phyloP scores from a whole-genome alignment of 1,284 basidiomycete species.

The Neotropicomus parvogracilis region DNA sequence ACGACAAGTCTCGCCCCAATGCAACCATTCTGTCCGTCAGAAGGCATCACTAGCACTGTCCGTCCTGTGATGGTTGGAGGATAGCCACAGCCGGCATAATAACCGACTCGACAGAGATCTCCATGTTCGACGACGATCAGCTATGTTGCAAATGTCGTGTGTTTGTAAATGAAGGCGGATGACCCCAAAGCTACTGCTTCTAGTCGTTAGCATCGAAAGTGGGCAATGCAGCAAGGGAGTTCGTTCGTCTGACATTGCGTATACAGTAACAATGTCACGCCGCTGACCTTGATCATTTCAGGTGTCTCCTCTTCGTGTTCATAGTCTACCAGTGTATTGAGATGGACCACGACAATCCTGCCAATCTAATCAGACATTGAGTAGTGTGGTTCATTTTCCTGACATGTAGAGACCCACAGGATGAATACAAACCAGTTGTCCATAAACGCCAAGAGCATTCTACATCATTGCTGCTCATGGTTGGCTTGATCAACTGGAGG shows the following conservation, averaged over 20 bases:
- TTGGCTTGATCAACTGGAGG: slow-evolving; percentile 10
- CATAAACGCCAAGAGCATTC: no score
- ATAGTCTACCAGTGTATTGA: slow-evolving; percentile 5
- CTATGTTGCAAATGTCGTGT: no score
- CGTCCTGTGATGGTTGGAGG: no score
- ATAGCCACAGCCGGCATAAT: no score
- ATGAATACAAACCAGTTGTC: slow-evolving; percentile 20
- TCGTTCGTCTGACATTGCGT: not conserved
- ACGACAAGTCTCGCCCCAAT: no score
- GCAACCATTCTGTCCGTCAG: no score
- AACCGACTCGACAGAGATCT: not conserved
- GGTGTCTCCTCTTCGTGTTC: not conserved
- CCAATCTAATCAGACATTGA: slow-evolving; percentile 14
- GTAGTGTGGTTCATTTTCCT: not conserved
- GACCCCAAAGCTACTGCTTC: not conserved
- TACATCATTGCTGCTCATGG: slow-evolving; percentile 17
- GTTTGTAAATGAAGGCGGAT: not conserved
- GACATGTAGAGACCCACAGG: slow-evolving; percentile 17
- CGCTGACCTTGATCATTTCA: slow-evolving; percentile 9
- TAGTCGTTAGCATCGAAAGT: not conserved
- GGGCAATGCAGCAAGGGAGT: not conserved
- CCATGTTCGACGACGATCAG: not conserved
- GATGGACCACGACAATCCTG: slow-evolving; percentile 15
- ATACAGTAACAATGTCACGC: slow-evolving; percentile 2
- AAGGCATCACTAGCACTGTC: no score